phyloP scores from a whole-genome alignment of 306 rosid species.

The Canavalia ensiformis region DNA sequence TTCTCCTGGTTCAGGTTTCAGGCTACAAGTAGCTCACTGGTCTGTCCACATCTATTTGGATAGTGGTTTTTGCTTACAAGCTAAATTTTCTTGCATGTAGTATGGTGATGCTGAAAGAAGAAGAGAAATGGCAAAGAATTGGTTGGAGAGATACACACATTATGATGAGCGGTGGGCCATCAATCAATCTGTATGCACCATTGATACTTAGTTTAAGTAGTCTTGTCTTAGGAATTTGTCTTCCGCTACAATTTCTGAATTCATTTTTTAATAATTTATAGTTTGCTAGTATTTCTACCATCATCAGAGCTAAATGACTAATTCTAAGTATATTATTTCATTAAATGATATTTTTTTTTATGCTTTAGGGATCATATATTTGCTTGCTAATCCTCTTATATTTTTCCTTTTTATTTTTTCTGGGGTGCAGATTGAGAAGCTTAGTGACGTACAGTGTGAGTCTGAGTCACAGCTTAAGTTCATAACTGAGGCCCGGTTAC shows the following conservation, averaged over 20 bases:
- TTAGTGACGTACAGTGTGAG: constrained; percentile 88
- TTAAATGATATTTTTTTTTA: neutral
- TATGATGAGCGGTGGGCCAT: constrained; percentile 99
- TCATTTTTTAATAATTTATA: constrained; percentile 11
- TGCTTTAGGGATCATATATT: constrained; percentile 26
- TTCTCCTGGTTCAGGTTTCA: constrained; percentile 38
- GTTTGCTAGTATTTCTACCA: constrained; percentile 16
- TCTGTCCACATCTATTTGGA: constrained; percentile 20
- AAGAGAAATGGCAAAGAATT: constrained; percentile 96
- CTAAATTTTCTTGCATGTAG: constrained; percentile 48
- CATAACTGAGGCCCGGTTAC: constrained; percentile 96
- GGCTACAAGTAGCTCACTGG: constrained; percentile 19
- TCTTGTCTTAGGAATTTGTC: neutral
- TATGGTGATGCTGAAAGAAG: constrained; percentile 81
- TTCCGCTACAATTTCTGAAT: constrained; percentile 34
- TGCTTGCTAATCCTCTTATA: constrained; percentile 5
- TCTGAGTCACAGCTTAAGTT: constrained; percentile 98
- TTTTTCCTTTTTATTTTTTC: neutral
- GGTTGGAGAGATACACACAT: constrained; percentile 94
- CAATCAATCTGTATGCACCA: constrained; percentile 83
- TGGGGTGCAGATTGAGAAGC: constrained; percentile 79
- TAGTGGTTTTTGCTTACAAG: constrained; percentile 6
- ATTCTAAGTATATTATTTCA: constrained; percentile 12
- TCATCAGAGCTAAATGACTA: constrained; percentile 13
- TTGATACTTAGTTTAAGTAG: constrained; percentile 16